Base-by-base conservation (phyloP, 2,329 filamentous ascomycete genomes). In the Penicillium sp. region DNA sequence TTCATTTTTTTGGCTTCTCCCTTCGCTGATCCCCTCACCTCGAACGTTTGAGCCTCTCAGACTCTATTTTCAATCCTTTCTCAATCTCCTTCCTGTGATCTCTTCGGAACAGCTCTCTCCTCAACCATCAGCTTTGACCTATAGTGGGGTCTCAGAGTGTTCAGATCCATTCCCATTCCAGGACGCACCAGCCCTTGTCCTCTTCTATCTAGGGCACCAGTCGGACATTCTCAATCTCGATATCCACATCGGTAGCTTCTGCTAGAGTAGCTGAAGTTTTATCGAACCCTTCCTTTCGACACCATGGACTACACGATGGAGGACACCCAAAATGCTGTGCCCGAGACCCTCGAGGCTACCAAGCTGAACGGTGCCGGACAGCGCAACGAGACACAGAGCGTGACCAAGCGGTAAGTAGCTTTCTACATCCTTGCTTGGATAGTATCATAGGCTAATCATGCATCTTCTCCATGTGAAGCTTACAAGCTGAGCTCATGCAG, bases 401-500 rank as follows among this genome's bases (percentile, higher is more conserved):
- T 89, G 46, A 85, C 83, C 51, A 90, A 90, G 74, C 81, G 86
- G 86, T 90, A 72, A 45, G 71, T 65, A 41, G 29, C 35, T 33
- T 40, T 9, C 29, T 27, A 18, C 18, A 18, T 18, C 18, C 35
- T 7, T 32, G 11, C 6, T 36, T 25, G 11, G n/a, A 35, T 6
- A 8, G 7, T 27, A 9, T 3, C 32, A 27, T 9, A 27, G 9
- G 33, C 45, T 52, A 25, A 52, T 42, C 27, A 9, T 35, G 25
- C 13, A 18, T 53, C 29, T 27, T 45, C 24, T 18, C 5, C 8
- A 5, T 9, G 13, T 32, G 9, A 65, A 97, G 93, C 63, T 79
- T 98, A 48, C 93, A 98, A 73, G 94, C 90, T 42, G 93, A 98
- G 73, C 80, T 98, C 59, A 97, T 98, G 91, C 86, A 93, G 70